Conservation (phyloP, 2,329 filamentous ascomycete species). For the Thermomyces lanuginosus region DNA sequence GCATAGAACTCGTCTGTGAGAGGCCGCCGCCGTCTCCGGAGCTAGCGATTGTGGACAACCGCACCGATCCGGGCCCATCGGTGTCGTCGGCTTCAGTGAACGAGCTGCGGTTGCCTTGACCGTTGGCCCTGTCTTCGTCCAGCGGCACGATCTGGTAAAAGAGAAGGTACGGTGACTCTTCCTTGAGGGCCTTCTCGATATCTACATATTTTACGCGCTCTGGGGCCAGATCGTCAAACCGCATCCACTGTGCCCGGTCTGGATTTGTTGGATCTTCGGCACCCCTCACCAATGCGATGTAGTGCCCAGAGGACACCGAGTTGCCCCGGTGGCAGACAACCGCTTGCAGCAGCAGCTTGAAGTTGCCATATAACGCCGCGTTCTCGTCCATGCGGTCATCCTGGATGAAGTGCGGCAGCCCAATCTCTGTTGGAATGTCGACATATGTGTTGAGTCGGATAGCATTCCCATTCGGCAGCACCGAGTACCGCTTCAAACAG, state of each 20-base stretch:
- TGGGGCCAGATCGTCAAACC: conserved; percentile 72
- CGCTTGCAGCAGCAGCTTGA: conserved; percentile 81
- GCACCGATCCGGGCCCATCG: conserved; percentile 10
- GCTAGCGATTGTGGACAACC: conserved; percentile 8
- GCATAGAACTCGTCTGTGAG: conserved; percentile 13
- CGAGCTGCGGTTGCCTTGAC: conserved; percentile 20
- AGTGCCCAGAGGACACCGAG: conserved; percentile 77
- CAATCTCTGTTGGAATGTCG: conserved; percentile 76
- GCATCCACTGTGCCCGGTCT: conserved; percentile 52
- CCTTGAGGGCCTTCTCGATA: conserved; percentile 57
- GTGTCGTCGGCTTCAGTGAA: conserved; percentile 12
- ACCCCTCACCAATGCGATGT: conserved; percentile 69
- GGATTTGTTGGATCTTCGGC: conserved; percentile 31
- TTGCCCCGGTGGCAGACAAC: conserved; percentile 83
- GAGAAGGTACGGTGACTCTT: conserved; percentile 85
- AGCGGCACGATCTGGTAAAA: conserved; percentile 93
- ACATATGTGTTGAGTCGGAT: conserved; percentile 64
- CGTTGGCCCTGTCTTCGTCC: conserved; percentile 41
- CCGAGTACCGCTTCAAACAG: conserved; percentile 77
- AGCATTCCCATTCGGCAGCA: conserved; percentile 52
- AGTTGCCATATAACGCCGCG: conserved; percentile 62
- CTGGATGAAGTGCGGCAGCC: conserved; percentile 74
- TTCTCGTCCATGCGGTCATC: conserved; percentile 55
- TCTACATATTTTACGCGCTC: conserved; percentile 60
- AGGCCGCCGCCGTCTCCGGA: conserved; percentile 9